Conservation (phyloP, 2,329 filamentous ascomycete genomes). For the Polychaeton citri region DNA sequence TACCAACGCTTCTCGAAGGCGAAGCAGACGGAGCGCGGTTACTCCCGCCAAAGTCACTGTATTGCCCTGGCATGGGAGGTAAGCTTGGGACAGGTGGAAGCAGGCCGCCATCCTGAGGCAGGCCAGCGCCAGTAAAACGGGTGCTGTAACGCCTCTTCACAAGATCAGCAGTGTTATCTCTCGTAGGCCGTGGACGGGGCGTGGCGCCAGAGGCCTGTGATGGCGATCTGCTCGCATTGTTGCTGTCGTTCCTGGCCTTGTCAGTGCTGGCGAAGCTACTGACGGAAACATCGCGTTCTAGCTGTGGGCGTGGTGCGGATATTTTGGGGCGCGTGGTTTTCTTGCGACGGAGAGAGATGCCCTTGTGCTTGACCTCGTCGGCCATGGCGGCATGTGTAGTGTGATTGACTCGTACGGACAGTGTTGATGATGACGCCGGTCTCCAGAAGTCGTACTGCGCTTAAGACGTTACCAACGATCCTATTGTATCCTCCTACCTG, state of each 20-base stretch:
- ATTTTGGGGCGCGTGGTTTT: conserved; percentile 47
- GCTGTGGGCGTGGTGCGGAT: conserved; percentile 46
- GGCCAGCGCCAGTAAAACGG: conserved; percentile 57
- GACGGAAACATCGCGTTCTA: conserved; percentile 3
- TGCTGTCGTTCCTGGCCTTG: no score
- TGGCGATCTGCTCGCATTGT: conserved; percentile 5
- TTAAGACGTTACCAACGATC: no score
- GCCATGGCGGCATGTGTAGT: conserved; percentile 29
- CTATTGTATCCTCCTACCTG: no score
- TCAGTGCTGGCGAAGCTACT: no score
- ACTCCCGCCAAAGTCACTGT: conserved; percentile 25
- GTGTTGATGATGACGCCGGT: no score
- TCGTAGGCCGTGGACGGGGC: conserved; percentile 14
- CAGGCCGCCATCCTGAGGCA: conserved; percentile 50
- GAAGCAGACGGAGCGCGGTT: conserved; percentile 4
- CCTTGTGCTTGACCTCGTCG: conserved; percentile 36
- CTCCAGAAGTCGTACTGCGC: no score
- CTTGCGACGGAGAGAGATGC: conserved; percentile 48
- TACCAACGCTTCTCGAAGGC: conserved; percentile 12
- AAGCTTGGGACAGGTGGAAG: conserved; percentile 49
- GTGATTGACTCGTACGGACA: no score
- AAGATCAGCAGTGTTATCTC: conserved; percentile 55
- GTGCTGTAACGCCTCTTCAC: conserved; percentile 93
- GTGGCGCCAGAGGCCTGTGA: conserved; percentile 8
- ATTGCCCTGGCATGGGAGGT: conserved; percentile 45